Evolutionary conservation across 2,329 filamentous ascomycete species (phyloP), one percentile per base, ranked within the genome.

Genomic region (Hymenoscyphus repandus): DNA sequence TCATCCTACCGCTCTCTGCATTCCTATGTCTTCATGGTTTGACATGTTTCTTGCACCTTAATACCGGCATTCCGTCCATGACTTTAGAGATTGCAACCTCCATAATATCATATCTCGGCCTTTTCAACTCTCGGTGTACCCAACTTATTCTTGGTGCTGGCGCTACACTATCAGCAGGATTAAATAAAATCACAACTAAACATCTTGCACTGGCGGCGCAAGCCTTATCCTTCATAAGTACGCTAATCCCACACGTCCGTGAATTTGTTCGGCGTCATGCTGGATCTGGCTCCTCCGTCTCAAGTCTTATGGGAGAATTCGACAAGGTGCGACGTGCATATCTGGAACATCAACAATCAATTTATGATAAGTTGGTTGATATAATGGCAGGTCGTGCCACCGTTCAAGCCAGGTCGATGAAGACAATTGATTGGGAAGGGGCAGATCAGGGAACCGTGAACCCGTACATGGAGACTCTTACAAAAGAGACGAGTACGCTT

Each of bases 111-210:
- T 95, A 95, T 64, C 77, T 97, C 12, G 88, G 93, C 58, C 77
- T 95, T 3, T 99, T 97, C 76, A 96, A 99, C 68, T 96, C 90
- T 2, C 86, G 93, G 17, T 91, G 91, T 51, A 95, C 88, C n/a
- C 93, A 99, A 66, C 79, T 99, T 51, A 96, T 99, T 57, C 82
- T 99, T 6, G 93, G 93, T 1, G 93, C 93, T 1, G 93, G 93
- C 4, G 93, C 93, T 3, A 96, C 89, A 5, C 78, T 83, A 33
- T 90, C 87, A 20, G 93, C 91, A 1, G 92, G 92, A 0, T 74
- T 99, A 17, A 96, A 90, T 67, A 96, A 96, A 64, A 99, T 99
- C 66, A 96, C 89, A 0, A 96, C 93, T 0, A 93, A 93, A 62
- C 92, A 99, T 69, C 79, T 99, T 1, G 91, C 93, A 0, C 81